Evolutionary conservation across 352 stramenopile species (phyloP), one percentile per base, ranked within the genome.

Genomic region (Plasmopara halstedii): DNA sequence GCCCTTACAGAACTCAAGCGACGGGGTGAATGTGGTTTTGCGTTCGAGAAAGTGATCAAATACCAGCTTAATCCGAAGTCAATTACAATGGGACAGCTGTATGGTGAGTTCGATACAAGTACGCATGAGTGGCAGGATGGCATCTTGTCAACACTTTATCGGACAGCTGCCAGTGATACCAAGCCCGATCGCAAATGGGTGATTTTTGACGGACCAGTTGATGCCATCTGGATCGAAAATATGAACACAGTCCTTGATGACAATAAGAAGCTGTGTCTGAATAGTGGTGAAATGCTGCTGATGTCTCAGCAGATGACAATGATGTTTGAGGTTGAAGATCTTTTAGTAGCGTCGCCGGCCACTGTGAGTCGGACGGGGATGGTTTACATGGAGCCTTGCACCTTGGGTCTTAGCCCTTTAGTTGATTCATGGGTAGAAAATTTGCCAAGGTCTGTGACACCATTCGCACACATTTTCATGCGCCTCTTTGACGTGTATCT

Each of bases 281-380:
- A 95, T 39, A 95, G 74, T 44, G 93, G 93, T 3, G 91, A 98
- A 64, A 96, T 96, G 60, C 67, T 98, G 32, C 90, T 96, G 50
- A 97, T 98, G 91, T 95, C 83, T 3, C 77, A 88, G 32, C 72
- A 96, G 31, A 98, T 98, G 93, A 96, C 88, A 6, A 97, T 98
- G 92, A 97, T 98, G 88, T 98, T 98, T 44, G 93, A 98, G 58
- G 85, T 96, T n/a, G 89, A 97, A 56, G 93, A 98, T 46, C 64
- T 98, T 1, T 90, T 76, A 0, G 89, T 97, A 1, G 93, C 93
- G 14, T 97, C 90, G 2, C 93, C 93, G 0, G 93, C 93, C 25
- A 98, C 93, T 2, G 93, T 98, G 8, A 96, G 82, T 36, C 88
- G 93, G 2, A 96, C 94, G 1, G 93, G 93, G 10, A 97, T 98